A percentile compares a stretch with the other conserved stretches of the same genome.
Conservation (phyloP, 345 rosid genomes). For the Gossypium anomalum region DNA sequence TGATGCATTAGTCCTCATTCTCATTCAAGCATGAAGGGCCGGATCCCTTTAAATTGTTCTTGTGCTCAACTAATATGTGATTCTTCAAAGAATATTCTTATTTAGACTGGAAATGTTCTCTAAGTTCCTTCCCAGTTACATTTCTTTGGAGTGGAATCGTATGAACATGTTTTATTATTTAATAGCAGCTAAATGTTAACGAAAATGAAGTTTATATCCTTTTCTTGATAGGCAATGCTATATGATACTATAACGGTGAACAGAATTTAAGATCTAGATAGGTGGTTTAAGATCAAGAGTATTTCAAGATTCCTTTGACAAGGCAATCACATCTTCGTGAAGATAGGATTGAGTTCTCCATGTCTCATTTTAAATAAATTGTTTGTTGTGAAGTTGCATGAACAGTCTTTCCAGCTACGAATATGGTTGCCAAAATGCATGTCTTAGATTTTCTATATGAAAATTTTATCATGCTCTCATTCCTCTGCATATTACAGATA, state of each 20-base stretch:
- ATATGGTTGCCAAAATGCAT: background rate
- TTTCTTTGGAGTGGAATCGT: background rate
- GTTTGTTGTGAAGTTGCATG: background rate
- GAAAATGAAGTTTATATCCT: background rate
- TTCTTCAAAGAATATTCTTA: background rate
- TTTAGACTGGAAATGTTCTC: background rate
- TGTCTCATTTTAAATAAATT: background rate
- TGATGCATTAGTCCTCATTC: background rate
- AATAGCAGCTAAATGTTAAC: background rate
- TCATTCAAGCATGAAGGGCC: background rate
- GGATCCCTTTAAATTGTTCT: background rate
- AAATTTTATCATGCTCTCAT: conserved; percentile 9
- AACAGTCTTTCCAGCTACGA: background rate
- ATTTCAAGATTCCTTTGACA: too few species aligned
- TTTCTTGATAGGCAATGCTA: conserved; percentile 1
- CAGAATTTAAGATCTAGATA: background rate
- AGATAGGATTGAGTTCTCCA: background rate
- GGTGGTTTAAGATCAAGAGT: background rate
- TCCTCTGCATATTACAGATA: conserved; percentile 29
- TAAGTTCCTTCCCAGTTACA: background rate
- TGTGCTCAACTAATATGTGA: background rate
- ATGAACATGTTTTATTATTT: background rate
- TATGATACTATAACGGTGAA: background rate
- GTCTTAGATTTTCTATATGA: background rate
- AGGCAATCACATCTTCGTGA: too few species aligned